A percentile compares a stretch with the other conserved stretches of the same genome.
Evolutionary conservation across 2,329 filamentous ascomycete species (phyloP).

Genomic region (Claviceps africana): DNA sequence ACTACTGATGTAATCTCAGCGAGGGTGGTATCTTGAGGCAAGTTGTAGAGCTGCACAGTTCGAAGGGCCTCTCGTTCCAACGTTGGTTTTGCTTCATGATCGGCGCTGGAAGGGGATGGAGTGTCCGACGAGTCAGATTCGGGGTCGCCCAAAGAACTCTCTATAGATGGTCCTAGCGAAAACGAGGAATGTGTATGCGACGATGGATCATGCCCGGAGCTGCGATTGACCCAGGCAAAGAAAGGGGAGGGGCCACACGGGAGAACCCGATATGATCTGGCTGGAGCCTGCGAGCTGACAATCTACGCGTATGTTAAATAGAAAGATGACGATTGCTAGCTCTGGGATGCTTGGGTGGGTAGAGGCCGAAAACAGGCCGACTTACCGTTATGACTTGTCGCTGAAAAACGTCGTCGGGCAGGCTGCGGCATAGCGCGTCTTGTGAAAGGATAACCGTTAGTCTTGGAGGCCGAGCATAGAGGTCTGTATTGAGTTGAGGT

Average conservation of each 20-base stretch:
- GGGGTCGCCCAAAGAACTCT: not conserved
- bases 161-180: not conserved
- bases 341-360: not conserved
- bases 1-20: conserved; percentile 50
- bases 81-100: not conserved
- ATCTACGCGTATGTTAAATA: not conserved
- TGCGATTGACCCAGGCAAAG: not conserved
- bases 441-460: no score
- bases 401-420: no score
- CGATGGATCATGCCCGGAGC: not conserved
- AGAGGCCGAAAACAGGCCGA: no score
- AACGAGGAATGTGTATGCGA: not conserved
- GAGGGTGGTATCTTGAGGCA: conserved; percentile 49
- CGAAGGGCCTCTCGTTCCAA: conserved; percentile 29
- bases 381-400: no score
- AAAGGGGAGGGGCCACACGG: not conserved
- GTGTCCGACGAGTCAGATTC: not conserved
- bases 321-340: not conserved
- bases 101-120: not conserved
- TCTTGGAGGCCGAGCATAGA: no score
- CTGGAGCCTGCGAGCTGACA: conserved; percentile 1
- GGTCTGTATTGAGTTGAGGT: no score
- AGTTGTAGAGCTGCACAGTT: conserved; percentile 47
- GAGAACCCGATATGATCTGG: not conserved
- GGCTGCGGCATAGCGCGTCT: no score